These are phyloP conservation scores for Eimeria necatrix DNA, from an alignment of 169 alveolate genomes.

Conservation along the genomic window DNA sequence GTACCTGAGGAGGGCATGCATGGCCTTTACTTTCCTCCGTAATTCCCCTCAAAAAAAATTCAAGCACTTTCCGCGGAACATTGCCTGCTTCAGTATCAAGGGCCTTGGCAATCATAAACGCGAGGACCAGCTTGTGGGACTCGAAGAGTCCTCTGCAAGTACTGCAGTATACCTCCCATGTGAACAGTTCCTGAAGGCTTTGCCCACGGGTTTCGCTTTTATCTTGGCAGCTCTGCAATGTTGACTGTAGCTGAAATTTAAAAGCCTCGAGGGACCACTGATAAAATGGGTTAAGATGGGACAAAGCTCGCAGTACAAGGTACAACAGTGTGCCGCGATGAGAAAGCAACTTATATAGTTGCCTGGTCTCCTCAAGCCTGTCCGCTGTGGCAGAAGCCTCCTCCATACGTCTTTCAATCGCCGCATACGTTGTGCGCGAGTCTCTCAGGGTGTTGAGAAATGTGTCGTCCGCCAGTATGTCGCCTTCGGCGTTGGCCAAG, in stretches of 20 bases:
- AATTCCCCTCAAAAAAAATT: conserved; percentile 39
- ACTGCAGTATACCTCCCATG: conserved; percentile 91
- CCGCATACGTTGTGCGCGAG: conserved; percentile 52
- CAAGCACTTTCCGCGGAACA: conserved; percentile 41
- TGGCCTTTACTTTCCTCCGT: not conserved
- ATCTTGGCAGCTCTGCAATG: conserved; percentile 39
- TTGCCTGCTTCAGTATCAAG: conserved; percentile 80
- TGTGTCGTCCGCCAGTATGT: conserved; percentile 57
- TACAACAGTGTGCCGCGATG: conserved; percentile 96
- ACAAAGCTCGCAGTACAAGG: conserved; percentile 86
- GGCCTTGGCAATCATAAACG: conserved; percentile 92
- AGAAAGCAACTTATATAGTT: conserved; percentile 95
- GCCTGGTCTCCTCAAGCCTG: conserved; percentile 95
- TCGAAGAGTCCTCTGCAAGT: conserved; percentile 96
- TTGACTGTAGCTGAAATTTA: not conserved
- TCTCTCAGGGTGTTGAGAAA: conserved; percentile 48
- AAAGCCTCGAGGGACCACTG: conserved; percentile 93
- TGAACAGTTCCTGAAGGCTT: conserved; percentile 90
- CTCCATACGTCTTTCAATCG: conserved; percentile 91
- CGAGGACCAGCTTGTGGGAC: conserved; percentile 91
- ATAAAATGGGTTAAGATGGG: conserved; percentile 82
- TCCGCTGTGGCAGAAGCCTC: conserved; percentile 91
- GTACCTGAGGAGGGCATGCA: not conserved
- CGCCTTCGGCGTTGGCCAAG: conserved; percentile 76
- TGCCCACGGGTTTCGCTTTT: conserved; percentile 86